A percentile compares a stretch with the other conserved stretches of the same genome.
These are phyloP conservation scores for Phyllosticta capitalensis DNA, from an alignment of 2,329 filamentous ascomycete genomes.

Conservation along the genomic window DNA sequence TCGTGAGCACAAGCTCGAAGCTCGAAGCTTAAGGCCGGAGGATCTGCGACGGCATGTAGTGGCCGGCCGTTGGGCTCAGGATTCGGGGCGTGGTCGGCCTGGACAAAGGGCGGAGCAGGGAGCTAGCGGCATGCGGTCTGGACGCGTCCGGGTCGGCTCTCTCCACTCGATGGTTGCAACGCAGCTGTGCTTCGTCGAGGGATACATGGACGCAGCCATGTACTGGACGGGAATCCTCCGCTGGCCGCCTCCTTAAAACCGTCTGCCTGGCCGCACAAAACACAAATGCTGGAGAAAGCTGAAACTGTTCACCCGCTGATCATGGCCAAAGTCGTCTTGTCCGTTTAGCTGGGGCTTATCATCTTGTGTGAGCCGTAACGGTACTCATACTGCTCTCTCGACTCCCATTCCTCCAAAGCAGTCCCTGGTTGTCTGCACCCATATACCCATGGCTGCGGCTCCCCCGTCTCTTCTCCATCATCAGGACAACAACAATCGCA, in stretches of 20 bases:
- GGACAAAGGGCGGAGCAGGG: not conserved
- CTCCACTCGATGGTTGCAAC: not conserved
- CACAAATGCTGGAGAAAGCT: not conserved
- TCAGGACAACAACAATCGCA: not conserved
- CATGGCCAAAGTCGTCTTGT: not conserved
- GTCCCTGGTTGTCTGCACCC: not conserved
- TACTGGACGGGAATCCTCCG: not conserved
- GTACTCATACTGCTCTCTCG: not conserved
- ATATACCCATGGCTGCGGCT: not conserved
- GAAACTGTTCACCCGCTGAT: not conserved
- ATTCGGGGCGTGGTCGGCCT: not conserved
- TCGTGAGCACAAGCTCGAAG: not conserved
- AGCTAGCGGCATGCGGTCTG: not conserved
- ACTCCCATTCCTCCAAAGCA: not conserved
- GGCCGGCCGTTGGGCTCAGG: not conserved
- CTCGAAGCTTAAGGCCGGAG: not conserved
- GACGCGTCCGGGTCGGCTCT: not conserved
- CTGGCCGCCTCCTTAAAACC: not conserved
- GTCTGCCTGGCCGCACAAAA: not conserved
- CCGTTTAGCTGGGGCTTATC: not conserved
- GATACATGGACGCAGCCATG: not conserved
- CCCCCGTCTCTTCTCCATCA: not conserved
- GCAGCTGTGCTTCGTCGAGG: not conserved
- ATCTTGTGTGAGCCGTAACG: not conserved
- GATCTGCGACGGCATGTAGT: not conserved